phyloP scores from a whole-genome alignment of 371 early-diverging fungal species.

The Rhizopus microsporus region DNA sequence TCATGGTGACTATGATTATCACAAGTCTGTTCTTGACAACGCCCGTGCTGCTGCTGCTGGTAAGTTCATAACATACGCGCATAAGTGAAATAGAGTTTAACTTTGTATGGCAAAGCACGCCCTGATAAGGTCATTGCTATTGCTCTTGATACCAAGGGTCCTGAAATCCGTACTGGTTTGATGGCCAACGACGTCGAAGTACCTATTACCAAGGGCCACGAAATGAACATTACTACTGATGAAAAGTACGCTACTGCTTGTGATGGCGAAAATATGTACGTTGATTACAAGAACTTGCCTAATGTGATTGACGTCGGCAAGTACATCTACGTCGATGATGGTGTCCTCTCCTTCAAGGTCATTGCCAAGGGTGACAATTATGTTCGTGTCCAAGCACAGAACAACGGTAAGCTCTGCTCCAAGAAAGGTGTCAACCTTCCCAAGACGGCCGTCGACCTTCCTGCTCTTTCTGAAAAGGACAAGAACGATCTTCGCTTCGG shows the following conservation, averaged over 20 bases:
- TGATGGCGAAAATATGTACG: conserved; percentile 72
- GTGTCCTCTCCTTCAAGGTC: conserved; percentile 79
- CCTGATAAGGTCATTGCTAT: conserved; percentile 65
- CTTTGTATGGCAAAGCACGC: conserved; percentile 15
- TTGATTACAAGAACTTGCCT: conserved; percentile 86
- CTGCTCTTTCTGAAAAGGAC: conserved; percentile 92
- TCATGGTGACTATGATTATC: conserved; percentile 92
- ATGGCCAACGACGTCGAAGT: conserved; percentile 67
- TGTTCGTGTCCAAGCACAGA: conserved; percentile 70
- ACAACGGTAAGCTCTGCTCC: conserved; percentile 69
- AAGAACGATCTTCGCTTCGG: conserved; percentile 87
- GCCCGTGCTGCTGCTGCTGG: conserved; percentile 64
- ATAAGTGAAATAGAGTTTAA: not conserved
- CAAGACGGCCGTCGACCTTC: conserved; percentile 77
- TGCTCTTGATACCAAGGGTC: conserved; percentile 87
- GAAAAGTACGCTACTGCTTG: conserved; percentile 62
- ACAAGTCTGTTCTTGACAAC: conserved; percentile 80
- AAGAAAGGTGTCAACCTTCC: conserved; percentile 90
- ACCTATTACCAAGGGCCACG: conserved; percentile 64
- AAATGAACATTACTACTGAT: conserved; percentile 80
- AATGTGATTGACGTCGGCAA: conserved; percentile 76
- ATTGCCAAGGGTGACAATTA: conserved; percentile 59
- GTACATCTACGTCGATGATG: conserved; percentile 83
- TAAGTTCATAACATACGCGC: conserved; percentile 20
- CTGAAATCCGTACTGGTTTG: conserved; percentile 83